Percentiles rank a stretch among this genome's conserved stretches.
Conservation (phyloP, 140 eudicot genomes). For the Oenanthe javanica region DNA sequence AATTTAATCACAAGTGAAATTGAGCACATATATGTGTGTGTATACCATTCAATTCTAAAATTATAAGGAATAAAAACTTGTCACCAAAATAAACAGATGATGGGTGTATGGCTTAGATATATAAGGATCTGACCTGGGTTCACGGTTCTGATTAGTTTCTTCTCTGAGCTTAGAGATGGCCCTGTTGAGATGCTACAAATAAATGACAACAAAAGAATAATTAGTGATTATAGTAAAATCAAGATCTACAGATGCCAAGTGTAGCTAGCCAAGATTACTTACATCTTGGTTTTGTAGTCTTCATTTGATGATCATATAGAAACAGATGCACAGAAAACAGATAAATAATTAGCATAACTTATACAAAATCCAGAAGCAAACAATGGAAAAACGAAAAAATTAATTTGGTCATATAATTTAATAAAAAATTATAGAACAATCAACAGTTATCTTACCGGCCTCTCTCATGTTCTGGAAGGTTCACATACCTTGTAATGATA, state of each 20-base stretch:
- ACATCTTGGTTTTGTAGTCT: conserved; percentile 88
- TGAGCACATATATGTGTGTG: background rate
- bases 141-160: conserved; percentile 39
- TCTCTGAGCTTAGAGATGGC: conserved; percentile 49
- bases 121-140: conserved; percentile 30
- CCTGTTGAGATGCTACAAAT: conserved; percentile 44
- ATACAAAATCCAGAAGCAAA: background rate
- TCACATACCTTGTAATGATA: conserved; percentile 49
- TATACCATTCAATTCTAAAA: background rate
- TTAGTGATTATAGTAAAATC: background rate
- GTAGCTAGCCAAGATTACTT: conserved; percentile 3
- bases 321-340: background rate
- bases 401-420: background rate
- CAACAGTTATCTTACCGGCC: conserved; percentile 36
- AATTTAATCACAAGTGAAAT: background rate
- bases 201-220: background rate
- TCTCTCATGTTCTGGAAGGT: conserved; percentile 84
- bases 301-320: conserved; percentile 4
- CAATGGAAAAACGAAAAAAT: background rate
- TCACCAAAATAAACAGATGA: background rate
- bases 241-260: background rate
- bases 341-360: background rate
- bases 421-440: background rate
- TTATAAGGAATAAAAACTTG: background rate
- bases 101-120: background rate